Conservation (phyloP, 495 filamentous ascomycete species). For the Aspergillus bridgeri region DNA sequence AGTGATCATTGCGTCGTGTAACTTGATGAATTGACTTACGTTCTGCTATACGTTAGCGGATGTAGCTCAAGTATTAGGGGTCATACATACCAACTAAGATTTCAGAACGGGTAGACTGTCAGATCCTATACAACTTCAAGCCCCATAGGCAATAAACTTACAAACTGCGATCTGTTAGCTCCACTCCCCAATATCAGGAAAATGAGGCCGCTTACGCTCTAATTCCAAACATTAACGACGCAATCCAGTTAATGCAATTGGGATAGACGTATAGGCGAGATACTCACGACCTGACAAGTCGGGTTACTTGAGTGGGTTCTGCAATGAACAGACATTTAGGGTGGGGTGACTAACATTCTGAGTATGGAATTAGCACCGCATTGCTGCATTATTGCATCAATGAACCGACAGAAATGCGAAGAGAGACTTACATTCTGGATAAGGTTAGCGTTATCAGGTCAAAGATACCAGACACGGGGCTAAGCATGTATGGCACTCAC, state of each 20-base stretch:
- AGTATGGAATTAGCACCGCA: not conserved
- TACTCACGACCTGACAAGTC: slow-evolving; percentile 2
- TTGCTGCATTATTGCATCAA: not conserved
- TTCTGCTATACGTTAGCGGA: not conserved
- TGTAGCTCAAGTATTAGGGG: not conserved
- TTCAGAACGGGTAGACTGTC: not conserved
- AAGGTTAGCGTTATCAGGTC: slow-evolving; percentile 1
- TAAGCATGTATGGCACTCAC: slow-evolving; percentile 5
- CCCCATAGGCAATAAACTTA: not conserved
- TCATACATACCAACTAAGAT: not conserved
- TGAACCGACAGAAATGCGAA: not conserved
- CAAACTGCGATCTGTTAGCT: not conserved
- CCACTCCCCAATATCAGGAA: not conserved
- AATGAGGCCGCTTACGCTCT: not conserved
- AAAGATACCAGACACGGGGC: not conserved
- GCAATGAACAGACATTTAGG: not conserved
- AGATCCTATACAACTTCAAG: not conserved
- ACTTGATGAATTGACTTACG: not conserved
- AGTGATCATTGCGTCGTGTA: not conserved
- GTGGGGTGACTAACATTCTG: slow-evolving; percentile 12
- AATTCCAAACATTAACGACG: not conserved
- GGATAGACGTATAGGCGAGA: not conserved
- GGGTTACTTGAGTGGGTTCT: not conserved
- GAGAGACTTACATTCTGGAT: slow-evolving; percentile 11
- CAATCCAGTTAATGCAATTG: not conserved